phyloP scores from a whole-genome alignment of 2,329 filamentous ascomycete genomes.

The Ilyonectria sp. region DNA sequence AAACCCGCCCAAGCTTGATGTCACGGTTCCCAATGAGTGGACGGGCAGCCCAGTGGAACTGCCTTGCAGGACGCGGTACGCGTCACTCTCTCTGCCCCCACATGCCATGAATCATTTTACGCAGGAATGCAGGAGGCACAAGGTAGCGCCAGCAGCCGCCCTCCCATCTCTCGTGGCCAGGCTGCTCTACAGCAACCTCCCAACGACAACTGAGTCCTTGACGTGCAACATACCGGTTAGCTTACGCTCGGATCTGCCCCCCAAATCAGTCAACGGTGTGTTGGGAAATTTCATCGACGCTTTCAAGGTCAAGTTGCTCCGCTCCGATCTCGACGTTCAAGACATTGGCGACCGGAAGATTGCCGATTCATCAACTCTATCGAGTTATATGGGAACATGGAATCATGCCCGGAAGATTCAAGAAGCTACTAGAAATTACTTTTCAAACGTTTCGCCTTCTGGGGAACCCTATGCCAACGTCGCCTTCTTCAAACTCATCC shows the following conservation, averaged over 20 bases:
- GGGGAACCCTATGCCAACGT: conserved; percentile 35
- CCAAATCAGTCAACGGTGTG: conserved; percentile 9
- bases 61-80: conserved; percentile 36
- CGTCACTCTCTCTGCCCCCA: conserved; percentile 33
- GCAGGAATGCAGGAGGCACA: conserved; percentile 28
- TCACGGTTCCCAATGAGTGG: conserved; percentile 54
- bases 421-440: conserved; percentile 14
- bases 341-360: too few species aligned
- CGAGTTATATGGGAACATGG: conserved; percentile 10
- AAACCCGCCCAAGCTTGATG: conserved; percentile 53
- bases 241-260: conserved; percentile 32
- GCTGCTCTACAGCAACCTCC: conserved; percentile 30
- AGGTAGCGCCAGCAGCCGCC: conserved; percentile 27
- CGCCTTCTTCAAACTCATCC: conserved; percentile 58
- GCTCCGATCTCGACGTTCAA: not conserved
- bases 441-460: conserved; percentile 31
- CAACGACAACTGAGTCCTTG: conserved; percentile 27
- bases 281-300: conserved; percentile 39
- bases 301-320: conserved; percentile 21
- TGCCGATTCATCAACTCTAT: too few species aligned
- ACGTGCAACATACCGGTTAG: conserved; percentile 38
- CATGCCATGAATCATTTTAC: conserved; percentile 17
- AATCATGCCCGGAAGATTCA: conserved; percentile 7
- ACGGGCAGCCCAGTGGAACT: conserved; percentile 53
- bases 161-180: conserved; percentile 33